Evolutionary conservation across 2,329 filamentous ascomycete species (phyloP).

Genomic region (Chaetomium olivaceum): DNA sequence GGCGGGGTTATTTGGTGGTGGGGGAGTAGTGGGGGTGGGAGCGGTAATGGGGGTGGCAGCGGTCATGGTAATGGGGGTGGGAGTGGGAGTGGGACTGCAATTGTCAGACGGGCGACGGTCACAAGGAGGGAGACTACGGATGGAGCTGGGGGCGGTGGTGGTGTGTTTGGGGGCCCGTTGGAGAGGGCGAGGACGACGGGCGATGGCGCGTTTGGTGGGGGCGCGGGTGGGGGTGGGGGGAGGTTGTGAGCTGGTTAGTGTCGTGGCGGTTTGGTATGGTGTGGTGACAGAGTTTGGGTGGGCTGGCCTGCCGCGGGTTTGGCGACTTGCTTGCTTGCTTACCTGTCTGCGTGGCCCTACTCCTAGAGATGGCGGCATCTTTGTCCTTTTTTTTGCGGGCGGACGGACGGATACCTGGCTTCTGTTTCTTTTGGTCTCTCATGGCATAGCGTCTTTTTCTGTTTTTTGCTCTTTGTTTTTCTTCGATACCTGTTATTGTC

Average conservation of each 20-base stretch:
- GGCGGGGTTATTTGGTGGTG: constrained; percentile 14
- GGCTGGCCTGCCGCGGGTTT: not conserved
- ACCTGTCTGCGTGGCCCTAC: too few species aligned
- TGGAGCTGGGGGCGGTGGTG: not conserved
- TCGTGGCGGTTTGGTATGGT: too few species aligned
- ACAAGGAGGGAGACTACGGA: not conserved
- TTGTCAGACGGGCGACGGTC: not conserved
- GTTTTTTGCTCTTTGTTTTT: not conserved
- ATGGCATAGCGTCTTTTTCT: constrained; percentile 7
- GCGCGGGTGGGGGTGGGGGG: too few species aligned
- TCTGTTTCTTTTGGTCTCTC: not conserved
- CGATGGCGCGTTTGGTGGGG: not conserved
- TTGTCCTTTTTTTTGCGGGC: not conserved
- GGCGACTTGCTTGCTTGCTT: too few species aligned
- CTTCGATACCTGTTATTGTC: not conserved
- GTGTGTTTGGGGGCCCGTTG: constrained; percentile 6
- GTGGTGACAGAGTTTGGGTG: not conserved
- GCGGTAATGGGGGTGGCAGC: too few species aligned
- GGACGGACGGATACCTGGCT: not conserved
- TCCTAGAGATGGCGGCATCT: not conserved
- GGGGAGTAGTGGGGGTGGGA: too few species aligned
- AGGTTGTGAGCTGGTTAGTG: not conserved
- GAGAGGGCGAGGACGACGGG: constrained; percentile 5
- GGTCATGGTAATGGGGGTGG: not conserved
- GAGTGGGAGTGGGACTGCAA: not conserved